These are phyloP conservation scores for Irpex sp. DNA, from an alignment of 1,284 basidiomycete genomes.

Conservation along the genomic window DNA sequence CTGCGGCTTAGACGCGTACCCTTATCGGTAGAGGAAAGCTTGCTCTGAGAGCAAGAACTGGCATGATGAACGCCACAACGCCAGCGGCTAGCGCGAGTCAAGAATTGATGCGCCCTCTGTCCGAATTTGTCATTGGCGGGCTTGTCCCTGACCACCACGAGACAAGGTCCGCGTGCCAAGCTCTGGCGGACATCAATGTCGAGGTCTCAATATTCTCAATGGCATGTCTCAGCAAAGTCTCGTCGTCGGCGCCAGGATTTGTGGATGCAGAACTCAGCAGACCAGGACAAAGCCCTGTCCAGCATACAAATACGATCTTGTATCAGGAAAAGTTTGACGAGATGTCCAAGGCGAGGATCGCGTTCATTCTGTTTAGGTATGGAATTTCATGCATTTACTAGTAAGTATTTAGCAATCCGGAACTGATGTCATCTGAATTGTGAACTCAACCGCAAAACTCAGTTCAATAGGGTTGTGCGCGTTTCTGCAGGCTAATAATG, in stretches of 20 bases:
- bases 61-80: no score
- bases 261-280: neutral
- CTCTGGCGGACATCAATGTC: neutral
- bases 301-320: neutral
- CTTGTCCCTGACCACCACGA: no score
- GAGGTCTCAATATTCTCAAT: no score
- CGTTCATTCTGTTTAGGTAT: constrained; percentile 18
- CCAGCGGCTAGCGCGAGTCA: no score
- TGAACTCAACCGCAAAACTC: neutral
- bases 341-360: constrained; percentile 17
- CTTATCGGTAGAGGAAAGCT: no score
- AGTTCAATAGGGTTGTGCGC: constrained; percentile 27
- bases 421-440: neutral
- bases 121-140: no score
- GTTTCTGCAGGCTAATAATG: constrained; percentile 30
- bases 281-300: neutral
- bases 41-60: no score
- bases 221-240: neutral
- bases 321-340: constrained; percentile 17
- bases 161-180: neutral
- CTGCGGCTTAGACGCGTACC: no score
- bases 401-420: neutral
- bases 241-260: neutral
- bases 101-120: no score
- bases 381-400: no score